A percentile compares a stretch with the other conserved stretches of the same genome.
Conservation (phyloP, 495 filamentous ascomycete species). For the Pyrenula aspistea region DNA sequence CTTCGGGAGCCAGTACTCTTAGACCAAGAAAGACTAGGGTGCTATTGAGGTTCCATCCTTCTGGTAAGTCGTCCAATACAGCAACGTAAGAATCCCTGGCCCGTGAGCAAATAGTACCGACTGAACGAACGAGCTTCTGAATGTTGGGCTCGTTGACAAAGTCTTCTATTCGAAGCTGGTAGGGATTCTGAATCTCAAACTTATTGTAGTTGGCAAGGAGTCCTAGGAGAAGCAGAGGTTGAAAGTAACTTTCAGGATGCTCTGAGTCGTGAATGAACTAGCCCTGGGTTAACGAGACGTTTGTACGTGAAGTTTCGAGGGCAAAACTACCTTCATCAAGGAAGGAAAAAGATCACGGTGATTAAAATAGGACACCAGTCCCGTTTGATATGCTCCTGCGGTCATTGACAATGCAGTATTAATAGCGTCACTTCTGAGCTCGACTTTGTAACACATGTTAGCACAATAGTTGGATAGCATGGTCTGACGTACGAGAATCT, state of each 20-base stretch:
- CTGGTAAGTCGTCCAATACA: slow-evolving; percentile 84
- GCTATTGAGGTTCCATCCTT: slow-evolving; percentile 74
- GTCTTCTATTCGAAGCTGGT: slow-evolving; percentile 87
- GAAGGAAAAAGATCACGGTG: slow-evolving; percentile 90
- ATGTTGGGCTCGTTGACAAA: slow-evolving; percentile 91
- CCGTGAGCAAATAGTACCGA: slow-evolving; percentile 54
- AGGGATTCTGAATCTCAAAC: slow-evolving; percentile 97
- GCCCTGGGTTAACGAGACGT: neutral
- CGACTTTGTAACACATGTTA: too few relatives aligned
- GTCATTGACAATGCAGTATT: slow-evolving; percentile 70
- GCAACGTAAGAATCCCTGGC: slow-evolving; percentile 67
- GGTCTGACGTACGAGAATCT: slow-evolving; percentile 43
- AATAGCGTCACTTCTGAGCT: slow-evolving; percentile 67
- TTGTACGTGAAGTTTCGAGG: neutral
- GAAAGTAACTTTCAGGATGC: slow-evolving; percentile 43
- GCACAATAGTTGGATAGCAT: slow-evolving; percentile 1
- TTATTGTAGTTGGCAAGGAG: slow-evolving; percentile 98
- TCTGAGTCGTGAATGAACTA: slow-evolving; percentile 82
- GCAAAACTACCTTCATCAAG: slow-evolving; percentile 69
- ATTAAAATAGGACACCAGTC: slow-evolving; percentile 86
- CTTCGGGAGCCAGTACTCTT: slow-evolving; percentile 57
- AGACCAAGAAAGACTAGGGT: slow-evolving; percentile 81
- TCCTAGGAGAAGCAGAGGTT: slow-evolving; percentile 74
- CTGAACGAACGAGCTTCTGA: slow-evolving; percentile 62
- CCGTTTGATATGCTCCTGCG: slow-evolving; percentile 90